These are phyloP conservation scores for Colletotrichum sp. DNA, from an alignment of 2,329 filamentous ascomycete species.

Conservation along the genomic window DNA sequence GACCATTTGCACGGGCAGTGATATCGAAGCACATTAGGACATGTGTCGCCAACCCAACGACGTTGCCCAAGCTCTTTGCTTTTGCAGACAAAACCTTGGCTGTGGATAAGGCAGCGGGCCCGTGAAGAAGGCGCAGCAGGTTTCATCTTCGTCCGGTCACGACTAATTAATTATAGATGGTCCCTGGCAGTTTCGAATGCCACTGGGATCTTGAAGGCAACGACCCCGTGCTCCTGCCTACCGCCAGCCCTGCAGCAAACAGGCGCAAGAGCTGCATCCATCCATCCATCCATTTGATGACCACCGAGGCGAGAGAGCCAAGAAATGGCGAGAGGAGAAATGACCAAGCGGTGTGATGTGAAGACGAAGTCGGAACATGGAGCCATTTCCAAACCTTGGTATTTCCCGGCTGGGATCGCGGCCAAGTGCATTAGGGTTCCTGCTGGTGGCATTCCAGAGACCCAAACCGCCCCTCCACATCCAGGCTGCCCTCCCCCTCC, in stretches of 20 bases:
- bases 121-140: slow-evolving; percentile 25
- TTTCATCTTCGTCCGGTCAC: slow-evolving; percentile 31
- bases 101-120: neutral
- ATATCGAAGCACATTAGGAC: neutral
- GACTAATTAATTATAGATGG: slow-evolving; percentile 2
- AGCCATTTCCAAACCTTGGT: neutral
- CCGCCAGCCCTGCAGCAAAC: neutral
- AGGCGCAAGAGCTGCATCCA: neutral
- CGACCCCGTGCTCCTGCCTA: neutral
- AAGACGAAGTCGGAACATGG: neutral
- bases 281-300: neutral
- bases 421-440: slow-evolving; percentile 9
- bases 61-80: neutral
- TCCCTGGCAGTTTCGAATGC: slow-evolving; percentile 12
- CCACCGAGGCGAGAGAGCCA: neutral
- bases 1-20: neutral
- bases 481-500: neutral
- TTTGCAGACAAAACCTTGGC: neutral
- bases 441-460: slow-evolving; percentile 5
- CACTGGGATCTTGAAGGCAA: neutral
- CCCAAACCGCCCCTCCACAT: neutral
- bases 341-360: slow-evolving; percentile 4
- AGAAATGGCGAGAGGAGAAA: neutral
- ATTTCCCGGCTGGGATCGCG: neutral
- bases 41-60: neutral